phyloP scores from a whole-genome alignment of 257 asterid genomes.

The Fraxinus pennsylvanica region DNA sequence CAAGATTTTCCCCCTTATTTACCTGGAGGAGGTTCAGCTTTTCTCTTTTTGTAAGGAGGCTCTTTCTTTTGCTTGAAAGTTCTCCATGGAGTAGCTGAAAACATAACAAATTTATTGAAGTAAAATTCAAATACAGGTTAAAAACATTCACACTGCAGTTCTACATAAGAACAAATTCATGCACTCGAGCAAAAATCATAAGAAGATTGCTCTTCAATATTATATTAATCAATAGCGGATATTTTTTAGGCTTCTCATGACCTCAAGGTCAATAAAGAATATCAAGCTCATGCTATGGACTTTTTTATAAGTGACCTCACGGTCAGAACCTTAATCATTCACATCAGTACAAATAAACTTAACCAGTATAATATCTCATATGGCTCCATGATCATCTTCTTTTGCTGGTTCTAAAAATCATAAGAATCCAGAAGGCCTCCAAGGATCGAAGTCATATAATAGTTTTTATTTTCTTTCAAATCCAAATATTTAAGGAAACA shows the following conservation, averaged over 20 bases:
- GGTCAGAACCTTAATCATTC: neutral
- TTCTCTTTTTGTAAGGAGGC: conserved; percentile 78
- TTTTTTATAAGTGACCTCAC: neutral
- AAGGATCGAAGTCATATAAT: neutral
- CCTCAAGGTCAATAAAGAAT: neutral
- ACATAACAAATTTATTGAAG: conserved; percentile 7
- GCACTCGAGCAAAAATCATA: conserved; percentile 10
- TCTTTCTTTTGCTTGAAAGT: conserved; percentile 63
- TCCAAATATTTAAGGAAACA: neutral
- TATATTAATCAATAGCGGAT: neutral
- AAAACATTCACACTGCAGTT: conserved; percentile 11
- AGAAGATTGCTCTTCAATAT: conserved; percentile 22
- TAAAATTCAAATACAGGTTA: conserved; percentile 21
- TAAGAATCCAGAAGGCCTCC: neutral
- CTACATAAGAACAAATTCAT: conserved; percentile 15
- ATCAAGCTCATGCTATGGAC: neutral
- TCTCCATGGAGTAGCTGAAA: conserved; percentile 75
- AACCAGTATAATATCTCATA: neutral
- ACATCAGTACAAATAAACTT: neutral
- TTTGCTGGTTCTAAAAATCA: neutral
- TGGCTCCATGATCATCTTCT: neutral
- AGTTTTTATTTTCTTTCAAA: neutral
- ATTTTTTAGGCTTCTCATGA: neutral
- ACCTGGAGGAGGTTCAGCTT: conserved; percentile 75
- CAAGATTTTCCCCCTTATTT: conserved; percentile 31